Evolutionary conservation across 2,329 filamentous ascomycete genomes (phyloP).

Genomic region (Botrytis elliptica): DNA sequence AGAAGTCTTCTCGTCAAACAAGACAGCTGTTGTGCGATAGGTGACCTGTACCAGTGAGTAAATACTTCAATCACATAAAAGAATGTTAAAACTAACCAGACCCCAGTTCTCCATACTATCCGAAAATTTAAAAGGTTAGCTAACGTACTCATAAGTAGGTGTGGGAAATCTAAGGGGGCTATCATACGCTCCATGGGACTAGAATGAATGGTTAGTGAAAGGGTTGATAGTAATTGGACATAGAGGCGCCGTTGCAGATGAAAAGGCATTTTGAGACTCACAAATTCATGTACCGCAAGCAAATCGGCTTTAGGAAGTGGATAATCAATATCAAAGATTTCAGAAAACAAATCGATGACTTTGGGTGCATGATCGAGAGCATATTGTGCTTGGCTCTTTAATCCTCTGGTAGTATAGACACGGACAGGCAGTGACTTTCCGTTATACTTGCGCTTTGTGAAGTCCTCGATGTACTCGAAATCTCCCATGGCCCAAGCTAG

Average conservation of each 20-base stretch:
- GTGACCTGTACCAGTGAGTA: conserved; percentile 57
- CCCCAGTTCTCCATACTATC: conserved; percentile 69
- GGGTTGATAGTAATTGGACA: neutral
- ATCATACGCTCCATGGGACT: conserved; percentile 68
- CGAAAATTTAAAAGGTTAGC: neutral
- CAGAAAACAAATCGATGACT: conserved; percentile 94
- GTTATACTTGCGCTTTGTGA: conserved; percentile 86
- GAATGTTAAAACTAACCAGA: conserved; percentile 74
- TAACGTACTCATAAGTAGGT: neutral
- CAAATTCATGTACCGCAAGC: conserved; percentile 91
- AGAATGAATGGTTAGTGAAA: conserved; percentile 44
- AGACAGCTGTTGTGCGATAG: conserved; percentile 88
- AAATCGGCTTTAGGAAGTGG: conserved; percentile 90
- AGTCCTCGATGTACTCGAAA: conserved; percentile 93
- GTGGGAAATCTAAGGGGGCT: neutral
- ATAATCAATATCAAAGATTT: conserved; percentile 91
- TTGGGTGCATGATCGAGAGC: conserved; percentile 89
- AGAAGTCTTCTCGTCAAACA: conserved; percentile 93
- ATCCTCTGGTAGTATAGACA: conserved; percentile 92
- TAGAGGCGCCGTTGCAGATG: neutral
- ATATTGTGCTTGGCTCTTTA: conserved; percentile 88
- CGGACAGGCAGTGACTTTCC: conserved; percentile 88
- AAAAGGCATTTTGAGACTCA: conserved; percentile 39
- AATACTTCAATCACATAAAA: neutral
- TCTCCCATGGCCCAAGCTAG: conserved; percentile 94